A percentile compares a stretch with the other conserved stretches of the same genome.
Evolutionary conservation across 1,139 yeast genomes (phyloP).

Genomic region (Diutina pseudorugosa): DNA sequence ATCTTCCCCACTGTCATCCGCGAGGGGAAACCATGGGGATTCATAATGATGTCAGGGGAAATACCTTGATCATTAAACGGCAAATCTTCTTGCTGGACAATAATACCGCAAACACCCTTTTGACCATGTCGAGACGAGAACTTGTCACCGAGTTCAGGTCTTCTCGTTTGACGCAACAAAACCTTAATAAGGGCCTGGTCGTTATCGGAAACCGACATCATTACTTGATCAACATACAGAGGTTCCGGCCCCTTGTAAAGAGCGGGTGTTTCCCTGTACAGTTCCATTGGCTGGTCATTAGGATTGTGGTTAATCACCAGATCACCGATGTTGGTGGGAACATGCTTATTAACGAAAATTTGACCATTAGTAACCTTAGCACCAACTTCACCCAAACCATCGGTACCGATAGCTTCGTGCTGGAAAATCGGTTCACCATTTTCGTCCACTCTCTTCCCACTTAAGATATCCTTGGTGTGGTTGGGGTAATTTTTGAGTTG

Average conservation of each 20-base stretch:
- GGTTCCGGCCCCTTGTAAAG: conserved; percentile 93
- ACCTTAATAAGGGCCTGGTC: conserved; percentile 94
- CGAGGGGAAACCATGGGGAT: conserved; percentile 98
- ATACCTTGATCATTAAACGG: conserved; percentile 90
- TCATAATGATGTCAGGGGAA: conserved; percentile 92
- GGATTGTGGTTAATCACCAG: conserved; percentile 37
- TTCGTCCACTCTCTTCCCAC: conserved; percentile 83
- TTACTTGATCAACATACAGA: conserved; percentile 88
- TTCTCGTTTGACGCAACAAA: conserved; percentile 82
- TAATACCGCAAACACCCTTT: conserved; percentile 97
- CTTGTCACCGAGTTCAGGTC: conserved; percentile 97
- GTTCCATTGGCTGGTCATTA: conserved; percentile 30
- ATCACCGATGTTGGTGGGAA: conserved; percentile 81
- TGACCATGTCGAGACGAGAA: conserved; percentile 87
- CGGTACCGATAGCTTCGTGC: conserved; percentile 80
- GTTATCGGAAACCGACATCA: conserved; percentile 92
- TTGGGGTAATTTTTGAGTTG: conserved; percentile 85
- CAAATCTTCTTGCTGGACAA: conserved; percentile 91
- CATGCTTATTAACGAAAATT: conserved; percentile 84
- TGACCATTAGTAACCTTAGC: conserved; percentile 84
- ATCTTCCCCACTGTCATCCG: conserved; percentile 99
- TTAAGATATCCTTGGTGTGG: conserved; percentile 81
- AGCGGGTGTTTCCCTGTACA: conserved; percentile 84
- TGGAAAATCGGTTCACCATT: conserved; percentile 73
- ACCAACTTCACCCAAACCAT: conserved; percentile 96